These are phyloP conservation scores for Pseudoscleropodium purum DNA, from an alignment of 225 moss, liverwort and hornwort species.

Conservation along the genomic window DNA sequence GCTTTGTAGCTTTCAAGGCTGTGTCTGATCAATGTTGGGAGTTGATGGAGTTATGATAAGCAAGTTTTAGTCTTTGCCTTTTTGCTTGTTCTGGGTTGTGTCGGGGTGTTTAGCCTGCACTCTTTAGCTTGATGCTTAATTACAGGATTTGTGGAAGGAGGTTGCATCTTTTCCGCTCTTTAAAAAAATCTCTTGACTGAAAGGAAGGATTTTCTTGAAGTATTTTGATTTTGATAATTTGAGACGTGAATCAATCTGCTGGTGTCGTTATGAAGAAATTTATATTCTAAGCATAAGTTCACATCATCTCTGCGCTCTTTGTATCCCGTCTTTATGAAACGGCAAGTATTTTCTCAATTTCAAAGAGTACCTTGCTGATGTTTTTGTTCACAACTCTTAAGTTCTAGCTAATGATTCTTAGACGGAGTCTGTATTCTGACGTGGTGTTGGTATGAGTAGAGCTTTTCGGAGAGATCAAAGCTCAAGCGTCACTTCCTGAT, in stretches of 20 bases:
- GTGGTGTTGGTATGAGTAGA: constrained; percentile 40
- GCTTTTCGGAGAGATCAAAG: constrained; percentile 97
- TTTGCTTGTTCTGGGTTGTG: background rate
- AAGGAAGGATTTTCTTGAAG: background rate
- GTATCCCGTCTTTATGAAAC: too few species aligned
- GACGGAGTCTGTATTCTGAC: background rate
- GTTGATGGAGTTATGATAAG: background rate
- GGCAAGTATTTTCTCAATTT: background rate
- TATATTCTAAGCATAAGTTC: too few species aligned
- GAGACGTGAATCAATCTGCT: background rate
- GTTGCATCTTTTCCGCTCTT: background rate
- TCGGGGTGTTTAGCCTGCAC: background rate
- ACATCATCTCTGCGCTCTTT: background rate
- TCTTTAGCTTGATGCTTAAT: background rate
- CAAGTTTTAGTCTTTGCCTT: background rate
- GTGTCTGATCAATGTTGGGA: background rate
- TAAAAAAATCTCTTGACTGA: background rate
- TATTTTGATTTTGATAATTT: background rate
- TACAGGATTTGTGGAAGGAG: background rate
- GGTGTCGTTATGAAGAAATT: background rate
- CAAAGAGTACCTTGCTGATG: background rate
- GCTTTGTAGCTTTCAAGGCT: background rate
- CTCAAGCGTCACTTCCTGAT: constrained; percentile 94
- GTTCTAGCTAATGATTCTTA: background rate
- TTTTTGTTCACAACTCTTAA: background rate